Conservation (phyloP, 176 grass and related monocot genomes). For the Bolboschoenus planiculmis region DNA sequence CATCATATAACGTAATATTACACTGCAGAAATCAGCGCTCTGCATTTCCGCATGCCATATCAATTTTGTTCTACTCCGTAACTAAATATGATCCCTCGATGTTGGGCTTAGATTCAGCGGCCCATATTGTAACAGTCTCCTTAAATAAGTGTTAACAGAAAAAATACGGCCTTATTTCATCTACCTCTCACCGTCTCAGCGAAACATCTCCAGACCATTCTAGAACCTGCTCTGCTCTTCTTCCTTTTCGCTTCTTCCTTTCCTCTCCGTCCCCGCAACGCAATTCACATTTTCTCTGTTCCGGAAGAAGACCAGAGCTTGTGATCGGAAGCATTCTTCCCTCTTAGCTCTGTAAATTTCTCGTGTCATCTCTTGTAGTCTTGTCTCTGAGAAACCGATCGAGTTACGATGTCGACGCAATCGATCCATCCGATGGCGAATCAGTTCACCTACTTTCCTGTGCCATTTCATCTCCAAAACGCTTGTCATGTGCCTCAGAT, state of each 20-base stretch:
- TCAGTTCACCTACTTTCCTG: constrained; percentile 60
- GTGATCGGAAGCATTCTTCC: not conserved
- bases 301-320: not conserved
- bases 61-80: too few relatives aligned
- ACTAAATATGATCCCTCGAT: not conserved
- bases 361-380: not conserved
- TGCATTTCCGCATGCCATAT: too few relatives aligned
- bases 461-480: constrained; percentile 64
- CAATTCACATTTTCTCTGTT: not conserved
- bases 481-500: constrained; percentile 23
- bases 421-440: constrained; percentile 26
- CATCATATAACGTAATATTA: too few relatives aligned
- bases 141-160: too few relatives aligned
- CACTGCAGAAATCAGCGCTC: too few relatives aligned
- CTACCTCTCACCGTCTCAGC: too few relatives aligned
- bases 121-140: not conserved
- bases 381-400: not conserved
- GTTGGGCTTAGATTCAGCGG: not conserved
- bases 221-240: not conserved
- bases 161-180: too few relatives aligned
- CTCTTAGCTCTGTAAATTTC: too few relatives aligned
- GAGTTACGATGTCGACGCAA: constrained; percentile 36
- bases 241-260: not conserved
- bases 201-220: not conserved
- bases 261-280: not conserved